Evolutionary conservation across 176 grass and related monocot genomes (phyloP), one percentile per base, ranked within the genome.

Genomic region (Avena insularis): DNA sequence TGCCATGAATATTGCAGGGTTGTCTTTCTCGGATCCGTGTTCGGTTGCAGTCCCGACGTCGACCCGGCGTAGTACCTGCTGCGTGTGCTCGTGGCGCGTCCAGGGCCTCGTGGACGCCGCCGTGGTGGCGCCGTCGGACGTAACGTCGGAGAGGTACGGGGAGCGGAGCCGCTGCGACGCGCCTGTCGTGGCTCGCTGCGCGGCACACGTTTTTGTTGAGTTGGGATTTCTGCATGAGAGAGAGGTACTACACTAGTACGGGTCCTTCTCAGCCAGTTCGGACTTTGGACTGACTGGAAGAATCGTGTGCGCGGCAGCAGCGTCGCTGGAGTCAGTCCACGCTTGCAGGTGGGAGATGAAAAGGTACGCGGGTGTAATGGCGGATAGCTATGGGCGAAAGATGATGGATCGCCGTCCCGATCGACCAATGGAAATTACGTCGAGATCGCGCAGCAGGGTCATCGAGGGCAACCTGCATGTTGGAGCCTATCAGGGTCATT

Each of bases 101-200:
- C 66, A 46, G 35, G 82, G 51, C 83, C 83, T 58, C 78, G n/a
- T 63, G 60, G 21, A 63, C 60, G 60, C 38, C 3, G 78, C 88
- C 59, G 58, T 45, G 56, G 74, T 82, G 58, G 70, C 84, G 17
- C 71, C 54, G 16, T 56, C 16, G 54, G 54, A 16, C 51, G 51
- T 54, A 15, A 54, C 89, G 48, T 90, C 80, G 50, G 89, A 91
- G 49, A 68, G 89, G 20, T 84, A 84, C 81, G 16, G 70, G 70
- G 4, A 61, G 3, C 76, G 81, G 31, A 77, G 85, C 77, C 1
- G 82, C 23, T 25, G 43, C 14, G 71, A n/a, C 47, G 51, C 89
- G 65, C 53, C 66, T 35, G 65, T 35, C 59, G 61, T 84, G 80
- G 85, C 80, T 38, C 25, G 3, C 55, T 57, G 48, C n/a, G 68